These are phyloP conservation scores for Stagonosporopsis vannaccii DNA, from an alignment of 2,329 filamentous ascomycete species.

Conservation along the genomic window DNA sequence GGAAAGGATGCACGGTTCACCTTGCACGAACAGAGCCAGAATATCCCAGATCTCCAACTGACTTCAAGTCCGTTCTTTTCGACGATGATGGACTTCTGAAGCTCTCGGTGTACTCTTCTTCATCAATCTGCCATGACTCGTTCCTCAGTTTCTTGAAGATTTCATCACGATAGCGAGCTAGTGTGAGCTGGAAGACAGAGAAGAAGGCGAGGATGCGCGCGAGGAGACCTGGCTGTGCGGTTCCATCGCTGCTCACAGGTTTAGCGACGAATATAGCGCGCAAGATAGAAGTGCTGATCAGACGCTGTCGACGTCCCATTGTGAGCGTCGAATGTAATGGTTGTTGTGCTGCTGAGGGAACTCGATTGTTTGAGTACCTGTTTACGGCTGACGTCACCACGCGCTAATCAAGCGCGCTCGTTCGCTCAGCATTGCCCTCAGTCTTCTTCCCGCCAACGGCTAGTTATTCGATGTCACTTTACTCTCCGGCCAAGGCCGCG, in stretches of 20 bases:
- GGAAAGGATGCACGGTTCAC: neutral
- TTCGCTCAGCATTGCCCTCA: neutral
- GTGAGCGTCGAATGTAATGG: slow-evolving; percentile 13
- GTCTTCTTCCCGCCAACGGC: slow-evolving; percentile 5
- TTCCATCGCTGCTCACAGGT: slow-evolving; percentile 24
- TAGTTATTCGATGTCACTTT: neutral
- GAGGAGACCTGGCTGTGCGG: slow-evolving; percentile 44
- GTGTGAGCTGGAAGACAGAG: slow-evolving; percentile 58
- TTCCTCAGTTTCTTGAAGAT: slow-evolving; percentile 61
- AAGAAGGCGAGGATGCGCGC: slow-evolving; percentile 62
- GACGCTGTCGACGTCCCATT: slow-evolving; percentile 47
- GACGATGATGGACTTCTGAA: slow-evolving; percentile 56
- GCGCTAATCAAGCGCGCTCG: slow-evolving; percentile 10
- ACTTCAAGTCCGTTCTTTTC: slow-evolving; percentile 55
- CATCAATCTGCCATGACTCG: slow-evolving; percentile 61
- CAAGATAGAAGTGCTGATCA: slow-evolving; percentile 49
- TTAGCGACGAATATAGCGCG: slow-evolving; percentile 44
- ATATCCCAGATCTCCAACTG: slow-evolving; percentile 74
- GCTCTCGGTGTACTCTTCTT: slow-evolving; percentile 62
- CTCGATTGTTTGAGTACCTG: neutral
- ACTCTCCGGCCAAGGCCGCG: slow-evolving; percentile 8
- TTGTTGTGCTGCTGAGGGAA: slow-evolving; percentile 1
- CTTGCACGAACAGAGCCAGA: slow-evolving; percentile 66
- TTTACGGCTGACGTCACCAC: slow-evolving; percentile 11
- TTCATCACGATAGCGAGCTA: slow-evolving; percentile 56